Base-by-base conservation (phyloP, 75 land plant genomes). In the Picea glauca region DNA sequence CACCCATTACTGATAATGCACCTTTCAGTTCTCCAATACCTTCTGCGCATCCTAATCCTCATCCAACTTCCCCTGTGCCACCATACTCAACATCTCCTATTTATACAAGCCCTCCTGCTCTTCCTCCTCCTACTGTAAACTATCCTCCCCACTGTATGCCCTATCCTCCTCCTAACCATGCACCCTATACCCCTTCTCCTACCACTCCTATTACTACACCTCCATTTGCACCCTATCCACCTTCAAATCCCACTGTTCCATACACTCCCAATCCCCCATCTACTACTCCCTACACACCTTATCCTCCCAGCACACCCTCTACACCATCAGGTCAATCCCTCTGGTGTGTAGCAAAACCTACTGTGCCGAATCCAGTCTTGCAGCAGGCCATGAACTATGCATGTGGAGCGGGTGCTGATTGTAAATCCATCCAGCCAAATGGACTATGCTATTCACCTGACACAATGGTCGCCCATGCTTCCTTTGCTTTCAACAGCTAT, bases 271-370 rank as follows among this genome's bases (percentile, higher is more conserved):
- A 70, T 43, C 74, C 74, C 54, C 74, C 74, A 20, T 70, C 74
- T 2, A 70, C 74, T 20, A 38, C 74, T 18, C 74, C 74, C 56
- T 50, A 50, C 56, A 8, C 56, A 50, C 56, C 56, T 50, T 50
- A 50, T 50, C 56, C 56, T 50, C 56, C 56, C 56, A 50, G 56
- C 56, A 50, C 56, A 50, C 56, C 56, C 9, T 50, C 56, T 50
- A 50, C 11, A 50, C 56, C 56, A 8, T 50, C 56, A 50, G 56
- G 56, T 50, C 56, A 12, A 74, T 8, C 54, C n/a, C 74, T 87
- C 43, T 93, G 96, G 96, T 93, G 96, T 43, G 94, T 93, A 38
- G 96, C 96, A 5, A 93, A 90, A 85, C 87, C 91, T 26, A 58
- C 89, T 4, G 93, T 90, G 18, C 93, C 90, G 2, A 88, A 93